Evolutionary conservation across 129 eudicot genomes (phyloP), one percentile per base, ranked within the genome.

Genomic region (Flaveria bidentis): DNA sequence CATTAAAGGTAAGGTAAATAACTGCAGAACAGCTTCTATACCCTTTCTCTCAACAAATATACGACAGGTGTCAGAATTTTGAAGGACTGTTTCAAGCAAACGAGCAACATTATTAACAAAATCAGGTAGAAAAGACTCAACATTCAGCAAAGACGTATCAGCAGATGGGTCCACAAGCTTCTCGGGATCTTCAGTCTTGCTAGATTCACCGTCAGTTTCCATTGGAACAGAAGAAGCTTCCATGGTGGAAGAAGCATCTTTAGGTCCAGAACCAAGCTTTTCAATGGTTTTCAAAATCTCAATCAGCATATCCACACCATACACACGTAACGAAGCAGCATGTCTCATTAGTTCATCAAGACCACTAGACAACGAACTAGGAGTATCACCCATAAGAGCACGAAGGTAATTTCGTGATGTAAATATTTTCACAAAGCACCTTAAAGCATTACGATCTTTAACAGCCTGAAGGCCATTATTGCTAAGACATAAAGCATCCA

Each of bases 271-370:
- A 55, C 98, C 98, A 41, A 94, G 73, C 55, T 86, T 89, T 53
- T 82, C 87, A 85, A 94, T 82, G 50, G 83, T 64, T 82, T 82
- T 87, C 82, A 94, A 76, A 70, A 91, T 91, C 77, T 94, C 99
- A 83, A 91, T 91, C 80, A 94, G 73, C 91, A 86, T 91, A 46
- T 94, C 99, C 44, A 94, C 97, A 69, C 96, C 99, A 72, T 93
- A 80, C 41, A 82, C 96, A 78, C 99, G 99, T 78, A 94, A 80
- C 28, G 96, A 85, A 49, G 99, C 64, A 72, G 96, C 91, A 73
- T 94, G 97, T 68, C 99, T 92, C 99, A 94, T 88, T 65, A 94
- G 83, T 80, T 94, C 99, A 91, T 94, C 99, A 79, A 94, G 85
- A 45, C 97, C 96, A 81, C 96, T 91, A 15, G 99, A 94, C 78